phyloP scores from a whole-genome alignment of 805 yeast genomes.

The Wickerhamiella spandovensis region DNA sequence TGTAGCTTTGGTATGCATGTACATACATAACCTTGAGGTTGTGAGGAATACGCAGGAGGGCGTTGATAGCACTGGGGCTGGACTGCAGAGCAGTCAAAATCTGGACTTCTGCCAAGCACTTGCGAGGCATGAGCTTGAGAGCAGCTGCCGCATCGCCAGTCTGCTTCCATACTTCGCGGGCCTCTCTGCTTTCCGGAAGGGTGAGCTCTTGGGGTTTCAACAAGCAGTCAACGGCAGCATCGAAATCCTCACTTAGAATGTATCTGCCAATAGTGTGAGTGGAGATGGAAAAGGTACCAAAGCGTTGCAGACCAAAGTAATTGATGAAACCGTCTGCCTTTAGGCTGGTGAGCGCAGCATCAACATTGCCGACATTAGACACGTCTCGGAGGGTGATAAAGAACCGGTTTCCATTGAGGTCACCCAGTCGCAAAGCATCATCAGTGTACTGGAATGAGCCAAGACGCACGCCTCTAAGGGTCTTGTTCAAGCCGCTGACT shows the following conservation, averaged over 20 bases:
- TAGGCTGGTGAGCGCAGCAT: constrained; percentile 39
- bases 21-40: constrained; percentile 89
- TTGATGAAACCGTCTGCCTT: constrained; percentile 69
- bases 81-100: constrained; percentile 48
- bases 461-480: constrained; percentile 53
- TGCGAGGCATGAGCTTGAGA: constrained; percentile 66
- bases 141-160: constrained; percentile 55
- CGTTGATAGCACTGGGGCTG: constrained; percentile 47
- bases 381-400: constrained; percentile 73
- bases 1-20: constrained; percentile 92
- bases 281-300: constrained; percentile 89
- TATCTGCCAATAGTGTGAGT: constrained; percentile 76
- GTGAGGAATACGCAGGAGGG: constrained; percentile 81
- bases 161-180: constrained; percentile 69
- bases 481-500: constrained; percentile 60
- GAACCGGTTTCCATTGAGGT: constrained; percentile 79
- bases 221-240: constrained; percentile 62
- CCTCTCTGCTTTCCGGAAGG: constrained; percentile 68
- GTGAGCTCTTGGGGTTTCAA: constrained; percentile 78
- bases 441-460: constrained; percentile 68
- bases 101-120: constrained; percentile 73
- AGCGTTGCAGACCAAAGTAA: constrained; percentile 96
- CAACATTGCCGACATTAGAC: constrained; percentile 28
- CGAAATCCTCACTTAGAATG: constrained; percentile 62
- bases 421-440: constrained; percentile 59